Evolutionary conservation across 139 green algal genomes (phyloP).

Genomic region (Closterium sp.): DNA sequence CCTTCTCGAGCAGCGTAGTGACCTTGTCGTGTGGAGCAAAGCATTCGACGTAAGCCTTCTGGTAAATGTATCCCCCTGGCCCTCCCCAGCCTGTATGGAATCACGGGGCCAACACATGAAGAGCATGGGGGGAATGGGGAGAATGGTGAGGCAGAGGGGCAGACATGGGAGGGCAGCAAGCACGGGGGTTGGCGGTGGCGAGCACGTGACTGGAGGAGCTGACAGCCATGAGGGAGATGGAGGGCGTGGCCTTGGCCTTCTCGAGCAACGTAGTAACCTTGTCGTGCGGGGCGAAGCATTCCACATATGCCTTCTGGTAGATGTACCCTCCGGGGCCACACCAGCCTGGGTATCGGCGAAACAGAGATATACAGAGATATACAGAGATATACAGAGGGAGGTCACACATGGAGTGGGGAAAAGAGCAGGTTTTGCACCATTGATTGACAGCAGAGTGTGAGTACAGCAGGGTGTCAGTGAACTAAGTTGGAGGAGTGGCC

Average conservation of each 20-base stretch:
- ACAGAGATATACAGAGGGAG: background rate
- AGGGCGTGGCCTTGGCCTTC: conserved; percentile 47
- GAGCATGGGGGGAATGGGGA: no score
- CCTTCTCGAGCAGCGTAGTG: conserved; percentile 54
- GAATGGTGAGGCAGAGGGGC: no score
- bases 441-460: no score
- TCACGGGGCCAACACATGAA: no score
- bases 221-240: conserved; percentile 73
- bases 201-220: conserved; percentile 40
- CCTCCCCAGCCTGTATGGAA: conserved; percentile 70
- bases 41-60: conserved; percentile 85
- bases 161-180: no score
- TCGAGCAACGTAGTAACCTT: conserved; percentile 49
- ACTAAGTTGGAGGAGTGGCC: no score
- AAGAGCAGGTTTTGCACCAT: no score
- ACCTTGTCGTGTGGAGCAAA: conserved; percentile 66
- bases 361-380: no score
- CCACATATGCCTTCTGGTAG: conserved; percentile 66
- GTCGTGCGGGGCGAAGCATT: conserved; percentile 76
- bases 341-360: conserved; percentile 58
- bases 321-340: conserved; percentile 79
- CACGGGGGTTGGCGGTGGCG: conserved; percentile 27
- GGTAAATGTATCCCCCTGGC: conserved; percentile 75
- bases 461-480: no score
- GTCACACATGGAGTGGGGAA: background rate